Percentiles rank a stretch among this genome's conserved stretches.
Evolutionary conservation across 2,329 filamentous ascomycete species (phyloP).

Genomic region (Calonectria montana): DNA sequence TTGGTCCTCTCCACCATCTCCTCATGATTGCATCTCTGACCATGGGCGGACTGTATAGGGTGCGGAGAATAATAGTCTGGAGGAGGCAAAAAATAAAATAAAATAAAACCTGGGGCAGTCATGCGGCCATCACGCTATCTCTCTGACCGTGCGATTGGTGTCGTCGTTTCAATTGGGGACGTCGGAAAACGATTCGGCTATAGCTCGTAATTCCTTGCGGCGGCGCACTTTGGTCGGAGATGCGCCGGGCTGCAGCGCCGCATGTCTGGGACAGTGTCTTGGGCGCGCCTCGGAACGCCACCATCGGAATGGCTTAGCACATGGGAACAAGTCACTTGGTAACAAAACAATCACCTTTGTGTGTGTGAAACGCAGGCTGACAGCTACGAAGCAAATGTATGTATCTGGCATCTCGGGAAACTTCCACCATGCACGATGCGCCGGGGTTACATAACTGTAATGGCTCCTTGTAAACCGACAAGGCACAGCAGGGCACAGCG

Average conservation of each 20-base stretch:
- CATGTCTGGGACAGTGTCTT: conserved; percentile 1
- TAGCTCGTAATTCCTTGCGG: conserved; percentile 15
- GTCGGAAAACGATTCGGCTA: conserved; percentile 12
- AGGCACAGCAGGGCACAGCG: no score
- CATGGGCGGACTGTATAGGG: not conserved
- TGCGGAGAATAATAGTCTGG: conserved; percentile 4
- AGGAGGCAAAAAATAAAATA: not conserved
- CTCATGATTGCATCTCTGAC: not conserved
- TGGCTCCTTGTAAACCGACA: not conserved
- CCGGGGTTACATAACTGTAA: not conserved
- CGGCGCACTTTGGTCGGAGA: not conserved
- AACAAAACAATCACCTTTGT: conserved; percentile 8
- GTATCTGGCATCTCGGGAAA: conserved; percentile 14
- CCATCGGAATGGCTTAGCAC: not conserved
- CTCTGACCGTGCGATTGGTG: not conserved
- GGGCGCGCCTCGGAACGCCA: conserved; percentile 5
- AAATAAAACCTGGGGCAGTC: conserved; percentile 22
- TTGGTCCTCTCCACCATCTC: conserved; percentile 18
- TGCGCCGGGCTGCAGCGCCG: not conserved
- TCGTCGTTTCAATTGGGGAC: not conserved
- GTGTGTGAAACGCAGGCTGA: not conserved
- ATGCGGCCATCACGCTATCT: conserved; percentile 9
- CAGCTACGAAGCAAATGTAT: not conserved
- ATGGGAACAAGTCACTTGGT: not conserved
- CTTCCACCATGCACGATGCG: conserved; percentile 17